Evolutionary conservation across 176 grass and related monocot species (phyloP).

Genomic region (Carex myosuroides): DNA sequence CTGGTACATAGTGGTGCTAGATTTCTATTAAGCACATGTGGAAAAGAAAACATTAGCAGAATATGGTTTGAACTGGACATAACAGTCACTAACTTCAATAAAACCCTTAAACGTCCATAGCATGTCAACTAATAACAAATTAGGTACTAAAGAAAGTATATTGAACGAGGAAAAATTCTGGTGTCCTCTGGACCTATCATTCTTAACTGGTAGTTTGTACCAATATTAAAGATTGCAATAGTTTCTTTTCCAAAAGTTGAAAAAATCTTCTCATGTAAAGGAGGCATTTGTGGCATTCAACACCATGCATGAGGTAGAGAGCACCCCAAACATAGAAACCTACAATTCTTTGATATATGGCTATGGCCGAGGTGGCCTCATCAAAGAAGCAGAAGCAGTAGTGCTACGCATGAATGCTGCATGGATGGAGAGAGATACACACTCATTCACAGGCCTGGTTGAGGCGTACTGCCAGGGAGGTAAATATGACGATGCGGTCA

Average conservation of each 20-base stretch:
- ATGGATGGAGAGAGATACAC: constrained; percentile 65
- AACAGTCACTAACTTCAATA: neutral
- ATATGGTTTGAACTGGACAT: neutral
- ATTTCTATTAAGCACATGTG: neutral
- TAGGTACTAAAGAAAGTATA: neutral
- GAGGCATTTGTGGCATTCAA: constrained; percentile 97
- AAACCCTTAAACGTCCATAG: neutral
- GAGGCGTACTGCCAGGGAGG: constrained; percentile 59
- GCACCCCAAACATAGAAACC: constrained; percentile 61
- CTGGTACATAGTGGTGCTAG: neutral
- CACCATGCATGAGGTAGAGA: constrained; percentile 86
- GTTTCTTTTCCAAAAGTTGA: neutral
- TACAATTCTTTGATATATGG: constrained; percentile 66
- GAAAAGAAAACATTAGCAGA: neutral
- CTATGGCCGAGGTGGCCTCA: constrained; percentile 76
- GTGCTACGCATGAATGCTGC: constrained; percentile 74
- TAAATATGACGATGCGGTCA: constrained; percentile 66
- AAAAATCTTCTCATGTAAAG: constrained; percentile 28
- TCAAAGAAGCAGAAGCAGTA: constrained; percentile 64
- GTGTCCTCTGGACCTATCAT: neutral
- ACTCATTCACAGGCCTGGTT: constrained; percentile 72
- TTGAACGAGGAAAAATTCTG: neutral
- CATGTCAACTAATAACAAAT: neutral
- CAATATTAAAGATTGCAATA: neutral
- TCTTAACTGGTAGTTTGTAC: neutral